Conservation (phyloP, 169 alveolate genomes). For the Cryptosporidium ryanae region DNA sequence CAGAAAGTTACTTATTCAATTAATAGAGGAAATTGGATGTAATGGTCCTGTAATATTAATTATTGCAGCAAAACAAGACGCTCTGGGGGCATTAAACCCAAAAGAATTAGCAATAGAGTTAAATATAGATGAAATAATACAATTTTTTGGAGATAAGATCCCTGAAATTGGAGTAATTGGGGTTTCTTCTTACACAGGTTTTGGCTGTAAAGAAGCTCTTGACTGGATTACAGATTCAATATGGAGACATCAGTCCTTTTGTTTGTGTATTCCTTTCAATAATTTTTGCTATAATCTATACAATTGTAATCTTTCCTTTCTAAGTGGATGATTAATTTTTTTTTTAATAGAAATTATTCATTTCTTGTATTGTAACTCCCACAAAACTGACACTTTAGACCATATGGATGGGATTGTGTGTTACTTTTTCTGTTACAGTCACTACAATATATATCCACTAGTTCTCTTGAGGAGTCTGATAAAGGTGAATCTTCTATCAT, state of each 20-base stretch:
- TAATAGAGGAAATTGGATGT: background rate
- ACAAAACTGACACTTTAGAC: constrained; percentile 69
- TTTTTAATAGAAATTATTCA: constrained; percentile 4
- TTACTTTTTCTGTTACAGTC: constrained; percentile 62
- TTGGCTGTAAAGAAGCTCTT: constrained; percentile 60
- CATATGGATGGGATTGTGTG: constrained; percentile 63
- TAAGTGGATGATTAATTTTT: constrained; percentile 2
- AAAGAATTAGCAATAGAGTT: constrained; percentile 21
- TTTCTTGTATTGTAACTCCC: constrained; percentile 74
- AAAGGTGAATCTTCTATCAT: constrained; percentile 73
- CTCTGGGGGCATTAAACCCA: constrained; percentile 33
- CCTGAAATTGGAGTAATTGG: constrained; percentile 36
- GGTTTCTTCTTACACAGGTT: constrained; percentile 61
- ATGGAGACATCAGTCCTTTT: constrained; percentile 37
- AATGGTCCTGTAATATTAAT: constrained; percentile 15
- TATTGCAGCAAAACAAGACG: constrained; percentile 58
- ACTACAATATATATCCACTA: constrained; percentile 70
- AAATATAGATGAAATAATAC: constrained; percentile 14
- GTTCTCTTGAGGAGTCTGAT: constrained; percentile 46
- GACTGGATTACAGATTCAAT: constrained; percentile 66
- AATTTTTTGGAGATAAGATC: background rate
- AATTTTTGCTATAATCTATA: constrained; percentile 34
- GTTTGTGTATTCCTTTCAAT: constrained; percentile 60
- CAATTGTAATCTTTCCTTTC: constrained; percentile 1
- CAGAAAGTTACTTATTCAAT: constrained; percentile 18